Percentiles rank a stretch among this genome's conserved stretches.
Evolutionary conservation across 352 stramenopile species (phyloP).

Genomic region (Phytophthora constricta): DNA sequence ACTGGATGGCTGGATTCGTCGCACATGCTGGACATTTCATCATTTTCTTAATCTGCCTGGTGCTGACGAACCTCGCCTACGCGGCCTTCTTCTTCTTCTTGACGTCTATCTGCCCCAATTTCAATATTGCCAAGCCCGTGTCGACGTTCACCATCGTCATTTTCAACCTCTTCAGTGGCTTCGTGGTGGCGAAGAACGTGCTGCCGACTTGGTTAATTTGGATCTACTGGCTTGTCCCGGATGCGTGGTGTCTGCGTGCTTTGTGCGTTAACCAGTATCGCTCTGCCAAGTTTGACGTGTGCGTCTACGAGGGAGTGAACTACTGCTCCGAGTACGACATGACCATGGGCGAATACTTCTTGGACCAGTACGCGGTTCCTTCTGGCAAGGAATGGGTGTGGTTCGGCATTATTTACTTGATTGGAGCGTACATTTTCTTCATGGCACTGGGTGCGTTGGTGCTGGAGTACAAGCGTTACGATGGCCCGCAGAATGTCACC

Average conservation of each 20-base stretch:
- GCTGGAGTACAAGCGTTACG: conserved; percentile 46
- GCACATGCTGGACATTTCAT: conserved; percentile 32
- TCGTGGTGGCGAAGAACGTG: conserved; percentile 56
- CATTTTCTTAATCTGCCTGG: conserved; percentile 39
- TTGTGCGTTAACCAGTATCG: conserved; percentile 55
- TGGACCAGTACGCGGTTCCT: conserved; percentile 40
- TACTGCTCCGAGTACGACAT: conserved; percentile 38
- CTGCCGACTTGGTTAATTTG: conserved; percentile 62
- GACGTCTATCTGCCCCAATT: conserved; percentile 34
- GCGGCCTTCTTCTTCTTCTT: conserved; percentile 47
- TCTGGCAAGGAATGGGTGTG: conserved; percentile 33
- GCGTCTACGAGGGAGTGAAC: conserved; percentile 41
- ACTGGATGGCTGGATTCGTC: conserved; percentile 76
- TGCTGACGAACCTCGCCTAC: conserved; percentile 44
- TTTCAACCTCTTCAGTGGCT: conserved; percentile 58
- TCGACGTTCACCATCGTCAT: conserved; percentile 44
- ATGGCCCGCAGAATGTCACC: conserved; percentile 24
- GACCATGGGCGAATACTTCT: conserved; percentile 46
- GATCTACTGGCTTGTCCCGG: conserved; percentile 68
- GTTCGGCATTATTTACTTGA: conserved; percentile 36
- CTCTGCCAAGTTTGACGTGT: conserved; percentile 37
- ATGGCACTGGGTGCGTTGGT: conserved; percentile 32
- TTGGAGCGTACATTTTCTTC: conserved; percentile 30
- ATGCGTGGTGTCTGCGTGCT: conserved; percentile 49
- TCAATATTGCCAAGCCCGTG: conserved; percentile 50